Conservation (phyloP, 2,329 filamentous ascomycete species). For the Cadophora sp. region DNA sequence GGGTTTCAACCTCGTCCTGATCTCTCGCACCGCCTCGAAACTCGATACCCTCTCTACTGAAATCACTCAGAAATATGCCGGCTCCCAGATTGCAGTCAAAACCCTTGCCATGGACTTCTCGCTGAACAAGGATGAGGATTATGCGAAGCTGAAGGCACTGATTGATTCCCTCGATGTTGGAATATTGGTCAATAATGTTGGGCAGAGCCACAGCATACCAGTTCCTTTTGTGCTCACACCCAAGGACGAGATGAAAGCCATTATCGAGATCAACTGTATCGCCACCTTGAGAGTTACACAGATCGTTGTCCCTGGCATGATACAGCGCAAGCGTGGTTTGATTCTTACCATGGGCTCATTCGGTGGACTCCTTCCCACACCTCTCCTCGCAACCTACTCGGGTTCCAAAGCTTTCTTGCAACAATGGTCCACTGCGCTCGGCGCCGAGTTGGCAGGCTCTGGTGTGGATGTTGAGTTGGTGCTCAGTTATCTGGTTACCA, state of each 20-base stretch:
- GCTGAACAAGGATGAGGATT: constrained; percentile 79
- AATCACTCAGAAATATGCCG: constrained; percentile 72
- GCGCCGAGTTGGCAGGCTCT: constrained; percentile 79
- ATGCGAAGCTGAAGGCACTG: constrained; percentile 72
- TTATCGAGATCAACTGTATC: constrained; percentile 94
- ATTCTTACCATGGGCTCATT: constrained; percentile 98
- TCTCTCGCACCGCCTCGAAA: constrained; percentile 95
- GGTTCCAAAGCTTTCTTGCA: constrained; percentile 98
- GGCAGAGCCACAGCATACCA: constrained; percentile 91
- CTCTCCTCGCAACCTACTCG: constrained; percentile 93
- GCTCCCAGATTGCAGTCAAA: constrained; percentile 70
- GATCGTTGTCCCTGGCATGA: constrained; percentile 83
- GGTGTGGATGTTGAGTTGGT: constrained; percentile 91
- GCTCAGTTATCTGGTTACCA: constrained; percentile 91
- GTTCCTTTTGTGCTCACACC: constrained; percentile 85
- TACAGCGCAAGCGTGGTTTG: constrained; percentile 81
- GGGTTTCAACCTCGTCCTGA: constrained; percentile 93
- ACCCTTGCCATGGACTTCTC: constrained; percentile 92
- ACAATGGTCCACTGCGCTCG: constrained; percentile 90
- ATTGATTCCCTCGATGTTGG: constrained; percentile 79
- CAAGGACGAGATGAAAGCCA: constrained; percentile 81
- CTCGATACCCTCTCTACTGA: constrained; percentile 79
- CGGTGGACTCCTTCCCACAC: constrained; percentile 89
- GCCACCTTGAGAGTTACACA: constrained; percentile 90
- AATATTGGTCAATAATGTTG: constrained; percentile 96